Evolutionary conservation across 2,329 filamentous ascomycete genomes (phyloP).

Genomic region (Claviceps lovelessii): DNA sequence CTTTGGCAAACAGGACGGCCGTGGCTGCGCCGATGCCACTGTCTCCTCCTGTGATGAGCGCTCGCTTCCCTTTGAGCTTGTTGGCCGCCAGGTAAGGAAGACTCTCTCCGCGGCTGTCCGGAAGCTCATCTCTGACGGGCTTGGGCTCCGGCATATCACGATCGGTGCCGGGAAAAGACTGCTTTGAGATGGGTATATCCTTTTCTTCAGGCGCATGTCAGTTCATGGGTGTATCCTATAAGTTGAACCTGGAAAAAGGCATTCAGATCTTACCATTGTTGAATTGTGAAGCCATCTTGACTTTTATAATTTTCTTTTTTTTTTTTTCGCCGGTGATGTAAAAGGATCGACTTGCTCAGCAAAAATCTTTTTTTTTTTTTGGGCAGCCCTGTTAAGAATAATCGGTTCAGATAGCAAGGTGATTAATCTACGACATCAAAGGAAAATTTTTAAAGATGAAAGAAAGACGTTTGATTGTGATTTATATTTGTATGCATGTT

Average conservation of each 20-base stretch:
- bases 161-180: conserved; percentile 11
- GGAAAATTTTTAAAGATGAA: too few relatives aligned
- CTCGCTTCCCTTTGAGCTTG: conserved; percentile 62
- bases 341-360: not conserved
- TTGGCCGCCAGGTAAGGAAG: conserved; percentile 52
- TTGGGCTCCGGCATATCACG: conserved; percentile 10
- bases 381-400: not conserved
- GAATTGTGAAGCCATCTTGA: not conserved
- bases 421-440: not conserved
- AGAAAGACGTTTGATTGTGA: too few relatives aligned
- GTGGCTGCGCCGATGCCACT: conserved; percentile 33
- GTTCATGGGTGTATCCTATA: not conserved
- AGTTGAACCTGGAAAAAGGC: not conserved
- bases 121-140: conserved; percentile 3
- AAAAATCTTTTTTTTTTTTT: not conserved
- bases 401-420: not conserved
- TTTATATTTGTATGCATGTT: not conserved
- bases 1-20: conserved; percentile 66
- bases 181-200: conserved; percentile 25
- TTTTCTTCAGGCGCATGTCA: conserved; percentile 29
- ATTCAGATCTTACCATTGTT: not conserved
- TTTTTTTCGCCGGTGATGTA: not conserved
- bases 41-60: conserved; percentile 64
- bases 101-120: conserved; percentile 37
- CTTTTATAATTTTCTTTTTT: not conserved